Evolutionary conservation across 768 basidiomycete genomes (phyloP).

Genomic region (Favolaschia claudopus): DNA sequence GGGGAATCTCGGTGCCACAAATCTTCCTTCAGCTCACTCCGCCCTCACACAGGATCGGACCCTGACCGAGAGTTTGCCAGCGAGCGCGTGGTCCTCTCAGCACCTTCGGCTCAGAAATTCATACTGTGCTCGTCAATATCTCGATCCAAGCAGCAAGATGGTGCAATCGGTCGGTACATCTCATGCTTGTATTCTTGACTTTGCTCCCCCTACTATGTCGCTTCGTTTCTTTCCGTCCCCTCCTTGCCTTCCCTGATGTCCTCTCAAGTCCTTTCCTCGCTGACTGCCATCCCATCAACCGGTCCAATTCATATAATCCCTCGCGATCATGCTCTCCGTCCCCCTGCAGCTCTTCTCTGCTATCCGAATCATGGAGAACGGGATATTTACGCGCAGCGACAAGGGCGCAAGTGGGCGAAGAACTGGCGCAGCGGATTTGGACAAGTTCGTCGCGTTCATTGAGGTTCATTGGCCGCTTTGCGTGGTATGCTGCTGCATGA

Average conservation of each 20-base stretch:
- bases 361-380: slow-evolving; percentile 96
- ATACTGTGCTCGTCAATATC: slow-evolving; percentile 93
- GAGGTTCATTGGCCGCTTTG: slow-evolving; percentile 95
- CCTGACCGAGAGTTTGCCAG: too few relatives aligned
- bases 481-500: slow-evolving; percentile 69
- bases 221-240: slow-evolving; percentile 7
- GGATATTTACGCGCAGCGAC: slow-evolving; percentile 87
- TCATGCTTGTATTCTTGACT: too few relatives aligned
- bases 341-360: slow-evolving; percentile 98
- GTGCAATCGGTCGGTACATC: slow-evolving; percentile 92
- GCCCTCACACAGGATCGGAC: too few relatives aligned
- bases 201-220: slow-evolving; percentile 34
- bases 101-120: slow-evolving; percentile 85
- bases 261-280: neutral
- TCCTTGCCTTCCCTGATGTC: neutral
- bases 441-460: slow-evolving; percentile 94
- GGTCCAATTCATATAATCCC: slow-evolving; percentile 89
- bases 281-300: slow-evolving; percentile 30
- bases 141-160: slow-evolving; percentile 82
- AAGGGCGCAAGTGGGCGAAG: slow-evolving; percentile 95
- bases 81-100: slow-evolving; percentile 84
- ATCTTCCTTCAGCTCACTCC: too few relatives aligned
- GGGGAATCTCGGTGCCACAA: too few relatives aligned
- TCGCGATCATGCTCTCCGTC: slow-evolving; percentile 91
- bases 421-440: slow-evolving; percentile 91